Base-by-base conservation (phyloP, 352 stramenopile species). In the Phytophthora quininea region DNA sequence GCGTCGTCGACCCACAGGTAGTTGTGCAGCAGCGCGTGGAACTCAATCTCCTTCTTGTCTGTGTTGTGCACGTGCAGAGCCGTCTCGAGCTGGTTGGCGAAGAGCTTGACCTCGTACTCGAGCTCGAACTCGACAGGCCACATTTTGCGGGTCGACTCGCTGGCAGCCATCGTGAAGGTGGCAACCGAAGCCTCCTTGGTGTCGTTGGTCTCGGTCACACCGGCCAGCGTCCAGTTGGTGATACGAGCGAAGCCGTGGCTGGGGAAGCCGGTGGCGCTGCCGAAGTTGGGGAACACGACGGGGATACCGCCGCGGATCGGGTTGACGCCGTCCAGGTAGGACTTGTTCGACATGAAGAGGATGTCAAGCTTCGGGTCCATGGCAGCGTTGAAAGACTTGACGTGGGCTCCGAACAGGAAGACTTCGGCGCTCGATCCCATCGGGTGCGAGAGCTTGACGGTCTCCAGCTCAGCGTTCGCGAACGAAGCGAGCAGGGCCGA, bases 211-310 rank as follows among this genome's bases (percentile, higher is more conserved):
- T 62, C 30, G 4, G 51, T 54, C 37, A 51, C 27, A 10, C 61
- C 32, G 7, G 54, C 48, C 24, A 74, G 49, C 11, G 68, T 66
- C 70, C 70, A 78, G 3, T 63, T 64, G 51, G 43, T 73, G 10
- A 63, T 84, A 27, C 19, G 19, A 24, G 19, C 19, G 19, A 24
- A 24, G 19, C 19, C 19, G 19, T 24, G 19, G 19, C 19, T 83
- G 3, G 82, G 80, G 54, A 91, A 85, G 46, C 46, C 69, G 15
- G 49, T 58, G n/a, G 73, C 69, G 29, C 43, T 64, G 47, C 88
- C 89, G 76, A 98, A 97, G 64, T 96, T 80, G 30, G 92, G 92
- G 72, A 97, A 98, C 14, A 96, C 89, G 2, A 98, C 49, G 2
- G 92, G 92, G 27, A 97, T 92, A 12, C 90, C 90, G 48, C 92